phyloP scores from a whole-genome alignment of 768 basidiomycete species.

The Mycena sanguinolenta region DNA sequence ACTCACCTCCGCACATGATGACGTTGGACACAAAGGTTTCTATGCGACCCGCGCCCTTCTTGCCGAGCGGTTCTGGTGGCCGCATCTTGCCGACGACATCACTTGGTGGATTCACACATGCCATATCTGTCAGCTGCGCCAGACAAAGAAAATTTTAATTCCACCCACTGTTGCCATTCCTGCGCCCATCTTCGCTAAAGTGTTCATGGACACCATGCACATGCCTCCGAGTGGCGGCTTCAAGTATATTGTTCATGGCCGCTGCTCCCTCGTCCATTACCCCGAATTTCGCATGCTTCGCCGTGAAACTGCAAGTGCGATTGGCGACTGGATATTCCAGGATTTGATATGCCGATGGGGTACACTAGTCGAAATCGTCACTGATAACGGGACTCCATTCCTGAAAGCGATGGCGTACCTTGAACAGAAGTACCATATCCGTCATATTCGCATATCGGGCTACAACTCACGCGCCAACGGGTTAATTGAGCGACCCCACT shows the following conservation, averaged over 20 bases:
- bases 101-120: no score
- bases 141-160: no score
- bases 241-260: constrained; percentile 19
- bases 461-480: no score
- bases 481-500: no score
- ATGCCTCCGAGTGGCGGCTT: no score
- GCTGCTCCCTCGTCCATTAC: constrained; percentile 18
- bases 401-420: constrained; percentile 25
- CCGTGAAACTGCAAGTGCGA: constrained; percentile 11
- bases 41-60: constrained; percentile 32
- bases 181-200: constrained; percentile 12
- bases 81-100: constrained; percentile 29
- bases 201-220: constrained; percentile 31
- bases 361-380: constrained; percentile 31
- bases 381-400: constrained; percentile 33
- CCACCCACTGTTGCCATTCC: constrained; percentile 23
- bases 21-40: constrained; percentile 45
- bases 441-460: neutral
- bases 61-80: constrained; percentile 42
- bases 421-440: neutral
- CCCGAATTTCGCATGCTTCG: constrained; percentile 9
- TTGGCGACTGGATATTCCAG: constrained; percentile 38
- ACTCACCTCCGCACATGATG: no score
- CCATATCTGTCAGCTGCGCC: no score
- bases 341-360: constrained; percentile 39